Base-by-base conservation (phyloP, 2,329 filamentous ascomycete species). In the Acrodontium crateriforme region DNA sequence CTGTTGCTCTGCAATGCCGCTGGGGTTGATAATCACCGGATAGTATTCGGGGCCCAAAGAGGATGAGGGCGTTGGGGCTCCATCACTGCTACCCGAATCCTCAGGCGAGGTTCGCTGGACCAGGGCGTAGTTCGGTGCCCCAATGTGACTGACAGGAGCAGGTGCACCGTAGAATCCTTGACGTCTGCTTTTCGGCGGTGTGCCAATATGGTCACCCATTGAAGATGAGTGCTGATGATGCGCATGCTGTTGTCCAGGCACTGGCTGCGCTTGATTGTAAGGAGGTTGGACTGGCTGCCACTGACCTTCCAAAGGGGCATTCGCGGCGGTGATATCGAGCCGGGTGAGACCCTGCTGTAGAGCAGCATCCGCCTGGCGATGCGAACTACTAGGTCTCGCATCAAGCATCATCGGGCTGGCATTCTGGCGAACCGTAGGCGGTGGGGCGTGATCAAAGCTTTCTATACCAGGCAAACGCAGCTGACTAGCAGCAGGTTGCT, bases 401-500 rank as follows among this genome's bases (percentile, higher is more conserved):
- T 92, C 82, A 7, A 84, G 57, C 46, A 78, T 69, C 80, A 89
- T 85, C 0, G 83, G 80, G 28, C 80, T 84, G 2, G 71, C 63
- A 29, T 68, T 67, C 25, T 76, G 71, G 26, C 71, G 67, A 63
- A 52, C 34, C 1, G 73, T 67, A 12, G 68, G 69, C 32, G 69
- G 68, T 15, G 73, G 77, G 14, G 80, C 62, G 31, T 81, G 75
- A 46, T 87, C 83, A 44, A 94, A 93, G 10, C 82, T 91, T 50
- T 92, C 83, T 40, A 94, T 94, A 9, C 85, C 84, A 1, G 85
- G 85, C 9, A 94, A 65, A 9, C 82, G 62, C 4, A 65, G 69
- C 41, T 76, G 73, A 27, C 56, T 46, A 53, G 63, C 52, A 56
- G 71, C 40, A 52, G 69, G 47, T 54, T 69, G 50, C 47, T 66